Percentiles rank a stretch among this genome's conserved stretches.
phyloP scores from a whole-genome alignment of 1,139 yeast genomes.

The Debaryomyces robertsiae region DNA sequence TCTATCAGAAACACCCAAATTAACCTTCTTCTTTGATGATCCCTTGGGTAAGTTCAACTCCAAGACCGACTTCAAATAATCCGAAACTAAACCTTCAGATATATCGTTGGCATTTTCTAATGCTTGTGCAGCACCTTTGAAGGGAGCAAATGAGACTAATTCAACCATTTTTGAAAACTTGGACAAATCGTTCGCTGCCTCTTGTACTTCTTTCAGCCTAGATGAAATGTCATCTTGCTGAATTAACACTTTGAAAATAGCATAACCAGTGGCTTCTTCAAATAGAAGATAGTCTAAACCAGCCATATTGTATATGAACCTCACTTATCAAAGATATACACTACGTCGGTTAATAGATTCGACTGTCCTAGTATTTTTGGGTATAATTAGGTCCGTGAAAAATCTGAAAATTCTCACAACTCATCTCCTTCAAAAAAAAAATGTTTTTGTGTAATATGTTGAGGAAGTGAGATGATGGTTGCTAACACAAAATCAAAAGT shows the following conservation, averaged over 20 bases:
- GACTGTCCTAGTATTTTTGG: constrained; percentile 3
- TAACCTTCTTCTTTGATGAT: constrained; percentile 63
- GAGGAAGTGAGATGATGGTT: constrained; percentile 1
- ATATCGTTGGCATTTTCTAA: constrained; percentile 97
- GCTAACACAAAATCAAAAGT: constrained; percentile 3
- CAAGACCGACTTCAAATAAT: constrained; percentile 82
- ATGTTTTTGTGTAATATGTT: constrained; percentile 12
- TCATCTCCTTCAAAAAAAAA: constrained; percentile 18
- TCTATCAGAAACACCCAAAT: constrained; percentile 90
- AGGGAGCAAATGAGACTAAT: constrained; percentile 94
- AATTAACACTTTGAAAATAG: constrained; percentile 87
- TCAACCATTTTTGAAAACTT: constrained; percentile 92
- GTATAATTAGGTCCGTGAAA: constrained; percentile 3
- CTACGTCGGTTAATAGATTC: constrained; percentile 5
- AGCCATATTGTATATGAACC: constrained; percentile 39
- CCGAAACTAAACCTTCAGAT: constrained; percentile 95
- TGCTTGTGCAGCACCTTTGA: constrained; percentile 99
- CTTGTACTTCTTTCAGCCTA: constrained; percentile 91
- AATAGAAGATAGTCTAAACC: constrained; percentile 90
- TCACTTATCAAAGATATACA: constrained; percentile 6
- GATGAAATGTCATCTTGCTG: constrained; percentile 96
- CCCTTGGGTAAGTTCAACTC: constrained; percentile 92
- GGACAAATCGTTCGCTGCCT: constrained; percentile 82
- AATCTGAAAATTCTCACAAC: constrained; percentile 19
- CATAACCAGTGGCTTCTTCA: constrained; percentile 99